Evolutionary conservation across 2,329 filamentous ascomycete genomes (phyloP).

Genomic region (Ascochyta rabiei): DNA sequence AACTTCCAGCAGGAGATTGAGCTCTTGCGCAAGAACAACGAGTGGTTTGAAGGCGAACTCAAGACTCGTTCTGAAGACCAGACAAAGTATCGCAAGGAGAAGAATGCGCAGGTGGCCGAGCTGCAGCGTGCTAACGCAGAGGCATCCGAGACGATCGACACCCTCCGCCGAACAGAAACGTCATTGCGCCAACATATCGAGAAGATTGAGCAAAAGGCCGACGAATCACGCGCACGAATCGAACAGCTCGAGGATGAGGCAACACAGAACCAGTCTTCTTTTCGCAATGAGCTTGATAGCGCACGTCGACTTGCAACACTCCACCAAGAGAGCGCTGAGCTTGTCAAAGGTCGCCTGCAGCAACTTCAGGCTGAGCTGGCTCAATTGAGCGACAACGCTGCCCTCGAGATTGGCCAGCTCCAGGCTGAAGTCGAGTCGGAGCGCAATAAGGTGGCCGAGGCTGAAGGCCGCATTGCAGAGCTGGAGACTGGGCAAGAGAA

Average conservation of each 20-base stretch:
- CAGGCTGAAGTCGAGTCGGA: conserved; percentile 59
- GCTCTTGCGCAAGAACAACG: conserved; percentile 83
- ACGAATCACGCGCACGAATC: conserved; percentile 80
- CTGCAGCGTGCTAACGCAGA: conserved; percentile 91
- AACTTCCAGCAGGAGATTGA: conserved; percentile 89
- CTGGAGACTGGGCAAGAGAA: conserved; percentile 68
- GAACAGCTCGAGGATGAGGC: conserved; percentile 86
- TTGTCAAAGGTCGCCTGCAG: conserved; percentile 71
- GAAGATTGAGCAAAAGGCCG: conserved; percentile 83
- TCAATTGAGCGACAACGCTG: conserved; percentile 69
- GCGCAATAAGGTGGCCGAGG: conserved; percentile 64
- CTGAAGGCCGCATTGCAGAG: conserved; percentile 68
- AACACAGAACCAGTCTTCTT: conserved; percentile 81
- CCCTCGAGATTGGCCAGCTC: conserved; percentile 59
- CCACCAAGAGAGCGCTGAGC: conserved; percentile 76
- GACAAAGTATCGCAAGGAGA: conserved; percentile 91
- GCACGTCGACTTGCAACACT: conserved; percentile 81
- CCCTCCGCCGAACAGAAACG: conserved; percentile 78
- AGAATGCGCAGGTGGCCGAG: conserved; percentile 85
- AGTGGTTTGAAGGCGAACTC: conserved; percentile 91
- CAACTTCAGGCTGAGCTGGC: conserved; percentile 70
- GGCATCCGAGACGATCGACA: conserved; percentile 74
- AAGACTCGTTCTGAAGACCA: conserved; percentile 88
- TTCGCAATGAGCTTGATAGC: conserved; percentile 83
- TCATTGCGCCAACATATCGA: conserved; percentile 80